phyloP scores from a whole-genome alignment of 148 eudicot species.

The Spergularia bocconei region DNA sequence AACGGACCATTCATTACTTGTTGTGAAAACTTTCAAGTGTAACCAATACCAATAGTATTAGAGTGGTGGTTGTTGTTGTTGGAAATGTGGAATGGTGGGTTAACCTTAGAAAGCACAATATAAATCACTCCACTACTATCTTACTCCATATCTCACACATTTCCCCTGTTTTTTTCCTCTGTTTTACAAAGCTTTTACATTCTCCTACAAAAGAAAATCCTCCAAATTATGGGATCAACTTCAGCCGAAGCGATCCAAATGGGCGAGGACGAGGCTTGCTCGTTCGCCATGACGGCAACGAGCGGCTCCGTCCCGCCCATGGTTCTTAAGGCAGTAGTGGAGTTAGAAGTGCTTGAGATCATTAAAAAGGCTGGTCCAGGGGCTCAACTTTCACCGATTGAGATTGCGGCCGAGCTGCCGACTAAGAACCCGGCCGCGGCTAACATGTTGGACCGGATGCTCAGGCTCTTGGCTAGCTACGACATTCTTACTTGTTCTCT shows the following conservation, averaged over 20 bases:
- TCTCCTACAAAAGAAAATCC: not conserved
- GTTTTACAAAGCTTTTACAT: slow-evolving; percentile 1
- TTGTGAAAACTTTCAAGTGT: not conserved
- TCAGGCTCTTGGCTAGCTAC: slow-evolving; percentile 73
- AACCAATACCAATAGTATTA: slow-evolving; percentile 1
- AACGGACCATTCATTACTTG: not conserved
- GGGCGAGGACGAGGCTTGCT: slow-evolving; percentile 57
- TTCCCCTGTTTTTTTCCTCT: slow-evolving; percentile 7
- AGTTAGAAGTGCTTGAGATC: slow-evolving; percentile 83
- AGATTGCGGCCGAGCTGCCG: slow-evolving; percentile 62
- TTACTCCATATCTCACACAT: not conserved
- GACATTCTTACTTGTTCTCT: slow-evolving; percentile 47
- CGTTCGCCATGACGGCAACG: slow-evolving; percentile 76
- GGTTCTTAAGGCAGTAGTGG: slow-evolving; percentile 75
- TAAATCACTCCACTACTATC: slow-evolving; percentile 7
- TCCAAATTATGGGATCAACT: slow-evolving; percentile 37
- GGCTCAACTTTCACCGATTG: slow-evolving; percentile 54
- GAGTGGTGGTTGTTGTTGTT: slow-evolving; percentile 16
- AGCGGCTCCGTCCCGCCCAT: slow-evolving; percentile 83
- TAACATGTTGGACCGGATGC: slow-evolving; percentile 79
- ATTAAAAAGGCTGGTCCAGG: slow-evolving; percentile 60
- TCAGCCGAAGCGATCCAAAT: not conserved
- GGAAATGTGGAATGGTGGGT: slow-evolving; percentile 25
- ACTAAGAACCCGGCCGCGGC: slow-evolving; percentile 59
- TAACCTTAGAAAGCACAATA: slow-evolving; percentile 7